These are phyloP conservation scores for Alternaria rosae DNA, from an alignment of 2,329 filamentous ascomycete genomes.

Conservation along the genomic window DNA sequence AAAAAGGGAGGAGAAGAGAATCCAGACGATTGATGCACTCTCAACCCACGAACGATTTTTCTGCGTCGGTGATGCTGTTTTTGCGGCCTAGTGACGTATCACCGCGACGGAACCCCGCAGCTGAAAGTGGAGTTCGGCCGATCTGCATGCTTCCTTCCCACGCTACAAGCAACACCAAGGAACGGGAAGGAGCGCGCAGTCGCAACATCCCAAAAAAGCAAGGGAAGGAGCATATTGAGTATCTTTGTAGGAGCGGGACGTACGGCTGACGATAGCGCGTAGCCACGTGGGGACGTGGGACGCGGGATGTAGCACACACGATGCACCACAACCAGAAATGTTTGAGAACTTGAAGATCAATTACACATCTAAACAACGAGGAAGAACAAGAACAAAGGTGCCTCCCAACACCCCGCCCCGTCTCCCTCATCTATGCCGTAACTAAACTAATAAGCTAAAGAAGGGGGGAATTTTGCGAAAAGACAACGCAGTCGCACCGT, in stretches of 20 bases:
- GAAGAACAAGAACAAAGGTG: conserved; percentile 6
- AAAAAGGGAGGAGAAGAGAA: background rate
- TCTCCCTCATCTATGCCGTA: background rate
- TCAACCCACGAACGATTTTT: background rate
- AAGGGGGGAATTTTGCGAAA: conserved; percentile 11
- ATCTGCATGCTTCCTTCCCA: conserved; percentile 1
- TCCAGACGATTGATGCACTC: background rate
- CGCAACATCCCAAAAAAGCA: background rate
- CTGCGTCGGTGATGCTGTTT: conserved; percentile 4
- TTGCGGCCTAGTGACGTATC: conserved; percentile 12
- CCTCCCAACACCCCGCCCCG: conserved; percentile 24
- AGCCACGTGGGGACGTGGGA: background rate
- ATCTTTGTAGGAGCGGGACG: background rate
- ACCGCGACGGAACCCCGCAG: conserved; percentile 9
- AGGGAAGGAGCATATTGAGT: background rate
- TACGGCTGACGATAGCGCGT: background rate
- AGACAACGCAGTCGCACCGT: background rate
- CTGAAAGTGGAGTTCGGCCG: conserved; percentile 8
- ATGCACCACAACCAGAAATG: background rate
- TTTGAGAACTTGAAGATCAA: conserved; percentile 6
- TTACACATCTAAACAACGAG: conserved; percentile 2
- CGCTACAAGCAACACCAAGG: background rate
- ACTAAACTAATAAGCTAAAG: conserved; percentile 8
- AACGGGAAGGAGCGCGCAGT: background rate
- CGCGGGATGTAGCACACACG: background rate